These are phyloP conservation scores for Eragrostis curvula DNA, from an alignment of 176 grass and related monocot species.

Conservation along the genomic window DNA sequence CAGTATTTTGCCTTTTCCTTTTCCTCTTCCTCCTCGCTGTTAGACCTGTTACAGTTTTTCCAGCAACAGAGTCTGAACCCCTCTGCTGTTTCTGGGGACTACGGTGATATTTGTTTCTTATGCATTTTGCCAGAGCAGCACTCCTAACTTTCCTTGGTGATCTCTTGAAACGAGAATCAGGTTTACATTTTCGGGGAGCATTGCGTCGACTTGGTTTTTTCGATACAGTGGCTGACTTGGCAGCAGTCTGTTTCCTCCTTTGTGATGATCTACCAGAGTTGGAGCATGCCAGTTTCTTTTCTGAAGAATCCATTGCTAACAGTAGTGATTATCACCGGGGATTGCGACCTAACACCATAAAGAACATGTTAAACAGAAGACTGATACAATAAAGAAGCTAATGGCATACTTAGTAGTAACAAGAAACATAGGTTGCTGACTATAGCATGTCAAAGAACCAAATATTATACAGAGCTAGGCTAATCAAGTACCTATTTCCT, in stretches of 20 bases:
- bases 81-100: constrained; percentile 35
- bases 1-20: constrained; percentile 56
- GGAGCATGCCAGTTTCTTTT: constrained; percentile 58
- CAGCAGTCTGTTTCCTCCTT: constrained; percentile 28
- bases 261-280: constrained; percentile 49
- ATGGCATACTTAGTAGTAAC: constrained; percentile 10
- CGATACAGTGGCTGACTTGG: constrained; percentile 42
- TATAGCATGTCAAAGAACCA: constrained; percentile 11
- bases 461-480: not conserved
- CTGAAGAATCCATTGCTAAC: constrained; percentile 53
- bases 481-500: not conserved
- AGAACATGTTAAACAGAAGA: constrained; percentile 18
- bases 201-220: constrained; percentile 40
- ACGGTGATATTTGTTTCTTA: constrained; percentile 51
- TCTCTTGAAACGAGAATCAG: constrained; percentile 48
- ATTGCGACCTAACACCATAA: constrained; percentile 35
- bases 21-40: constrained; percentile 49
- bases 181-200: constrained; percentile 50
- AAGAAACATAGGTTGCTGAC: constrained; percentile 1
- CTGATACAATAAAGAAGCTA: not conserved
- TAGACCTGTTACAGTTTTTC: constrained; percentile 44
- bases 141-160: constrained; percentile 46
- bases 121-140: constrained; percentile 36
- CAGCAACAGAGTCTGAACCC: constrained; percentile 45
- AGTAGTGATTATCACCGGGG: constrained; percentile 4